Evolutionary conservation across 805 yeast genomes (phyloP).

Genomic region (Zygosaccharomyces siamensis): DNA sequence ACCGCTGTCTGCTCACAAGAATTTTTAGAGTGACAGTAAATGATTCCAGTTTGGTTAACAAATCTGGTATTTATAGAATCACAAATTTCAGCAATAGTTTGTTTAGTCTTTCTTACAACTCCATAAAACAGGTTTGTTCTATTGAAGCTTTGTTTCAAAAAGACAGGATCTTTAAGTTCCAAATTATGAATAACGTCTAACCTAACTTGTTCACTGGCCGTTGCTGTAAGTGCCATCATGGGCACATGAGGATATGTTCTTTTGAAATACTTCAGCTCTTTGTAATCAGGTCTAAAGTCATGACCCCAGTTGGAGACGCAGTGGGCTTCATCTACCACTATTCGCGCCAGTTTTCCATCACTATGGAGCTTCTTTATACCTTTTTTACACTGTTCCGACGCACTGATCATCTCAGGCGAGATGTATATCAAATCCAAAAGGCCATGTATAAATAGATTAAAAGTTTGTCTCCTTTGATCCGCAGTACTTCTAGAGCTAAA

Average conservation of each 20-base stretch:
- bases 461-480: conserved; percentile 57
- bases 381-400: conserved; percentile 61
- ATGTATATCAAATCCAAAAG: conserved; percentile 71
- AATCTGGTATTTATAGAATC: conserved; percentile 50
- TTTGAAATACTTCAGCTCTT: conserved; percentile 70
- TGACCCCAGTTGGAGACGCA: conserved; percentile 99
- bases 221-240: conserved; percentile 93
- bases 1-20: conserved; percentile 80
- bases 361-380: conserved; percentile 56
- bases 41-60: conserved; percentile 68
- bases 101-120: conserved; percentile 59
- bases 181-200: conserved; percentile 81
- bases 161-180: conserved; percentile 53
- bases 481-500: conserved; percentile 70
- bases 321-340: conserved; percentile 96
- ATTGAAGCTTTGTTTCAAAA: conserved; percentile 87
- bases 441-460: conserved; percentile 60
- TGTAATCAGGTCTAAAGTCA: conserved; percentile 95
- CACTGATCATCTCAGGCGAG: conserved; percentile 91
- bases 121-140: conserved; percentile 80
- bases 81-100: conserved; percentile 51
- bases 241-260: conserved; percentile 73
- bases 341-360: conserved; percentile 61
- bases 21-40: conserved; percentile 87
- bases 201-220: conserved; percentile 88